A percentile compares a stretch with the other conserved stretches of the same genome.
These are phyloP conservation scores for Globisporangium middletonii DNA, from an alignment of 352 stramenopile genomes.

Conservation along the genomic window DNA sequence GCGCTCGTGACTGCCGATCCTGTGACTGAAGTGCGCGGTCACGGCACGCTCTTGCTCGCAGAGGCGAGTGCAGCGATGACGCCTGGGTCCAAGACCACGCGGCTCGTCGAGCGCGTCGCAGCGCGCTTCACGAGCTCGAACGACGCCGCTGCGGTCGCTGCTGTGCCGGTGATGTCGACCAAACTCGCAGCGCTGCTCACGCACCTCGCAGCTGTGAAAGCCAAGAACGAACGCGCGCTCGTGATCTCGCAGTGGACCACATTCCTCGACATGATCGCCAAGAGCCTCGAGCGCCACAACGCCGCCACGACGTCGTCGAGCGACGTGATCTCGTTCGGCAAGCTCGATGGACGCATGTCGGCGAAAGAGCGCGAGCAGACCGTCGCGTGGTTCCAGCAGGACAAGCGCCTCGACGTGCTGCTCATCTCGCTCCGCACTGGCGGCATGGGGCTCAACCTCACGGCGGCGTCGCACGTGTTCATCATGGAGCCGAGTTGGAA, in stretches of 20 bases:
- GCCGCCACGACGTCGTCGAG: conserved; percentile 2
- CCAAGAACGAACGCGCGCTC: conserved; percentile 46
- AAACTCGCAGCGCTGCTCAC: conserved; percentile 55
- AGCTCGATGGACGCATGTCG: conserved; percentile 57
- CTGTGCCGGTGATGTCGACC: conserved; percentile 34
- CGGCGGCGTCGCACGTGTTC: conserved; percentile 89
- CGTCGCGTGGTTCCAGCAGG: conserved; percentile 51
- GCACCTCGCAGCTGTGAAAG: conserved; percentile 41
- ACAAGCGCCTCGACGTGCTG: conserved; percentile 68
- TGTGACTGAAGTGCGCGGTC: conserved; percentile 28
- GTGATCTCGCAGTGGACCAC: conserved; percentile 89
- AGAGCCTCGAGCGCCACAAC: conserved; percentile 35
- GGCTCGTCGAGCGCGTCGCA: conserved; percentile 25
- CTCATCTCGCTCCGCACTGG: conserved; percentile 86
- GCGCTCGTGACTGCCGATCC: conserved; percentile 54
- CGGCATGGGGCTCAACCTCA: conserved; percentile 90
- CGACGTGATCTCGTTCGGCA: conserved; percentile 32
- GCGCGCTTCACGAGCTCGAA: conserved; percentile 7
- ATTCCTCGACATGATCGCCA: conserved; percentile 74
- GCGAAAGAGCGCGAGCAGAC: conserved; percentile 56
- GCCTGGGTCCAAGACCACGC: not conserved
- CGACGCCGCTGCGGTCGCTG: not conserved
- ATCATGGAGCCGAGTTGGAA: conserved; percentile 93
- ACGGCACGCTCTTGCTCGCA: conserved; percentile 20
- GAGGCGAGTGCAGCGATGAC: conserved; percentile 13